Percentiles rank a stretch among this genome's conserved stretches.
phyloP scores from a whole-genome alignment of 139 green algal species.

The Tetraselmis chui region DNA sequence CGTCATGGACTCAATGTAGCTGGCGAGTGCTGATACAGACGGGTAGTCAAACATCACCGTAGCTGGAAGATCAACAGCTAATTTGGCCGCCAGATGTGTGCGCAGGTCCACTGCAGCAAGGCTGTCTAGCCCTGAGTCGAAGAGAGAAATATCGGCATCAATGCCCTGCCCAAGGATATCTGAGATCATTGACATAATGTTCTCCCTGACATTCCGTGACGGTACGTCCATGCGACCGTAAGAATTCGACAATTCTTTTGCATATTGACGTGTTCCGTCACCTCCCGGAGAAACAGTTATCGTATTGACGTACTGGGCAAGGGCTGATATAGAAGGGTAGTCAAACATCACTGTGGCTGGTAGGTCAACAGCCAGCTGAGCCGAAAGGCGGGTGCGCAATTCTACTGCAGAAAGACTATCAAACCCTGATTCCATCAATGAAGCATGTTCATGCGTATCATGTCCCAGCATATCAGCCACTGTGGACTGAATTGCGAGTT shows the following conservation, averaged over 20 bases:
- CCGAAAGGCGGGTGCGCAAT: conserved; percentile 64
- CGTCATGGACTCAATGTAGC: conserved; percentile 14
- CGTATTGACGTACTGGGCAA: conserved; percentile 34
- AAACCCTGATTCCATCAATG: conserved; percentile 30
- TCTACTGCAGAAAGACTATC: conserved; percentile 73
- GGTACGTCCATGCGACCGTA: too few relatives aligned
- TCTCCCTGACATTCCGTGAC: too few relatives aligned
- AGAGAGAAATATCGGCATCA: conserved; percentile 45
- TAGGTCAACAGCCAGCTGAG: conserved; percentile 35
- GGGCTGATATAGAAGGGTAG: conserved; percentile 44
- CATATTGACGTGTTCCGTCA: too few relatives aligned
- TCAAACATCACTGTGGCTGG: conserved; percentile 65
- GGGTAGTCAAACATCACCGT: conserved; percentile 50
- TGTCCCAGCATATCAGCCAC: too few relatives aligned
- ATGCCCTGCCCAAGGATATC: conserved; percentile 17
- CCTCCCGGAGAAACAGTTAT: too few relatives aligned
- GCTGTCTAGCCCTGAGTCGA: conserved; percentile 67
- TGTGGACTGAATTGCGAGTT: too few relatives aligned
- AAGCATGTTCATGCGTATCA: too few relatives aligned
- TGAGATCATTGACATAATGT: too few relatives aligned
- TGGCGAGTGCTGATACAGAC: conserved; percentile 26
- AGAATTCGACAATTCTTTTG: too few relatives aligned
- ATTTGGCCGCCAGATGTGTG: conserved; percentile 14
- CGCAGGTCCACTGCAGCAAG: conserved; percentile 45
- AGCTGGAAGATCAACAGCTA: conserved; percentile 32